Evolutionary conservation across 345 rosid species (phyloP).

Genomic region (Gossypium rotundifolium): DNA sequence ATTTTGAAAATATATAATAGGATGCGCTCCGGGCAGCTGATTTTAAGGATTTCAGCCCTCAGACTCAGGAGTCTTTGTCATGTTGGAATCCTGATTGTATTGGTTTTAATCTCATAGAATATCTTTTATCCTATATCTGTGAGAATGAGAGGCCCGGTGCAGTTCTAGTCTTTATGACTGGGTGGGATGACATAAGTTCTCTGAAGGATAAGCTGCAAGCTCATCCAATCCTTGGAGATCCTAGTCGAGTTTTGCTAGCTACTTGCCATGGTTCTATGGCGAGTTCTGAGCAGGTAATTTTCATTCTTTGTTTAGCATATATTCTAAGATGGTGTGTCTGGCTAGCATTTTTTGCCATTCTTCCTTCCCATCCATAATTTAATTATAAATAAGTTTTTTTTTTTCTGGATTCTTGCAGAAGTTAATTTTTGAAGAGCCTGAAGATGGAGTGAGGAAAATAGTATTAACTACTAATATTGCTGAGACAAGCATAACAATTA

Average conservation of each 20-base stretch:
- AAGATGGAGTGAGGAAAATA: conserved; percentile 75
- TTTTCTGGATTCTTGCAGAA: conserved; percentile 46
- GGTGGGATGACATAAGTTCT: conserved; percentile 92
- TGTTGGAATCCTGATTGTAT: conserved; percentile 92
- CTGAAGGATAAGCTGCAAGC: conserved; percentile 74
- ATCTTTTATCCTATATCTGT: conserved; percentile 56
- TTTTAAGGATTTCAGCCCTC: conserved; percentile 49
- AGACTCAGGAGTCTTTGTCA: conserved; percentile 64
- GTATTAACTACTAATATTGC: conserved; percentile 91
- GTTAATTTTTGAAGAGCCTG: conserved; percentile 79
- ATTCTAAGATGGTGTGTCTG: not conserved
- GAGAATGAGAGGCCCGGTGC: conserved; percentile 77
- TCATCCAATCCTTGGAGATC: conserved; percentile 68
- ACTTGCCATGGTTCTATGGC: conserved; percentile 98
- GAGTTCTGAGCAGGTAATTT: conserved; percentile 82
- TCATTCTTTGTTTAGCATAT: not conserved
- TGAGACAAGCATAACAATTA: conserved; percentile 92
- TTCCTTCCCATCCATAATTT: not conserved
- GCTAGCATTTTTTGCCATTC: conserved; percentile 7
- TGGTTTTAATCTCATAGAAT: conserved; percentile 87
- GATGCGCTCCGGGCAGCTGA: conserved; percentile 71
- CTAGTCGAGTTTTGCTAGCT: conserved; percentile 60
- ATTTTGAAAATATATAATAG: conserved; percentile 29
- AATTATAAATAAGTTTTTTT: conserved; percentile 4
- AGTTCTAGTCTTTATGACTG: conserved; percentile 87